These are phyloP conservation scores for Meyerozyma athensensis DNA, from an alignment of 1,139 yeast species.

Conservation along the genomic window DNA sequence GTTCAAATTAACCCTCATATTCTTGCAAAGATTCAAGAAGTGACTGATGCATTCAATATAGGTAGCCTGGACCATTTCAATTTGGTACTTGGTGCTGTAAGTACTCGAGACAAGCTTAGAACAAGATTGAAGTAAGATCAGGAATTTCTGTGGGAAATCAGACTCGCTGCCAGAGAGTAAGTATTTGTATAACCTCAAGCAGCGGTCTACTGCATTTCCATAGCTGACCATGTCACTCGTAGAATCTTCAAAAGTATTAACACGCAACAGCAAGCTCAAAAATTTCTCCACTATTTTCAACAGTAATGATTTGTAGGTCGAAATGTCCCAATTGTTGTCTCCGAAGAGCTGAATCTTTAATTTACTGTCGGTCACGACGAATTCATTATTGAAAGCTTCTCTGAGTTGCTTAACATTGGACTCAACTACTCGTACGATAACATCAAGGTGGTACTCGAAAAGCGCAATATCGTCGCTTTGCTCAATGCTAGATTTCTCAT, in stretches of 20 bases:
- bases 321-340: constrained; percentile 47
- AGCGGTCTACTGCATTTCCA: constrained; percentile 24
- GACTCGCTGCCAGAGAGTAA: constrained; percentile 55
- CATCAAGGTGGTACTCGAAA: constrained; percentile 53
- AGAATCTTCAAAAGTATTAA: constrained; percentile 18
- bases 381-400: constrained; percentile 48
- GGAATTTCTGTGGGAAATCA: constrained; percentile 40
- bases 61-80: constrained; percentile 27
- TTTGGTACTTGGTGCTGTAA: constrained; percentile 13
- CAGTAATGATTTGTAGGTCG: constrained; percentile 59
- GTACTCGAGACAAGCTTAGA: constrained; percentile 17
- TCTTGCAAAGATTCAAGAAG: constrained; percentile 30
- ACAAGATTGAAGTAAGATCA: constrained; percentile 24
- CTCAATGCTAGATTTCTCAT: constrained; percentile 10
- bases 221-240: constrained; percentile 17
- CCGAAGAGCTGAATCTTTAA: constrained; percentile 30
- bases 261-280: constrained; percentile 25
- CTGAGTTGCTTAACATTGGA: constrained; percentile 38
- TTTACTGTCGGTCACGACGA: constrained; percentile 50
- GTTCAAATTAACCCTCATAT: constrained; percentile 24
- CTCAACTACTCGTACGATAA: constrained; percentile 47
- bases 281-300: constrained; percentile 46
- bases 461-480: constrained; percentile 51
- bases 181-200: constrained; percentile 39
- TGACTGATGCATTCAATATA: constrained; percentile 28